Evolutionary conservation across 148 eudicot genomes (phyloP).

Genomic region (Linanthus parryae): DNA sequence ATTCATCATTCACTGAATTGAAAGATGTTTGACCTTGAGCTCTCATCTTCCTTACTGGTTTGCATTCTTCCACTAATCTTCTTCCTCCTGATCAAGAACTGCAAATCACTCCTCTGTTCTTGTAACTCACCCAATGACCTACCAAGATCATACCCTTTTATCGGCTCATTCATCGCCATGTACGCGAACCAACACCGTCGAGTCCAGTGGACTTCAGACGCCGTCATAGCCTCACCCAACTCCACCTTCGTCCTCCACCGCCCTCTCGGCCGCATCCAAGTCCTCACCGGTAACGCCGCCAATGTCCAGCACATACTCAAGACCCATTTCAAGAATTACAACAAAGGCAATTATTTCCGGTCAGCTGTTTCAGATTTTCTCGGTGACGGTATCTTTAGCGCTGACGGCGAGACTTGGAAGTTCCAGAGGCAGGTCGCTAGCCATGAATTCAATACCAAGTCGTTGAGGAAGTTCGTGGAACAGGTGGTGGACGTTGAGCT

Average conservation of each 20-base stretch:
- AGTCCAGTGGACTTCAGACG: constrained; percentile 26
- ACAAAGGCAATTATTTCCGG: constrained; percentile 15
- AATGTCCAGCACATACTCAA: constrained; percentile 31
- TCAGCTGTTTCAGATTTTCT: constrained; percentile 18
- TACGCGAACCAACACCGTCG: constrained; percentile 11
- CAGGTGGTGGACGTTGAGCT: constrained; percentile 30
- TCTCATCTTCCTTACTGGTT: constrained; percentile 3
- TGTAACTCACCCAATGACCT: constrained; percentile 1
- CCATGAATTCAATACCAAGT: constrained; percentile 35
- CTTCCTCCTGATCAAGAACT: constrained; percentile 6
- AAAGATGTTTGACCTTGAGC: no score
- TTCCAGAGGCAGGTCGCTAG: constrained; percentile 31
- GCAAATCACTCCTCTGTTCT: not conserved
- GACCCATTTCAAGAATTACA: constrained; percentile 20
- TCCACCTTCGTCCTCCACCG: constrained; percentile 22
- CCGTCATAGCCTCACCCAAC: constrained; percentile 9
- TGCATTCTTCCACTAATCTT: constrained; percentile 11
- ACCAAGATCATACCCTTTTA: constrained; percentile 29
- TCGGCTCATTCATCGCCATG: constrained; percentile 22
- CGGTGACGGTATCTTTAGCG: constrained; percentile 36
- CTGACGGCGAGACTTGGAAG: constrained; percentile 34
- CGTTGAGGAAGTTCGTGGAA: constrained; percentile 30
- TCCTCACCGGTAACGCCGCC: constrained; percentile 28
- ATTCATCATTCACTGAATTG: no score
- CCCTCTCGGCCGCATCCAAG: constrained; percentile 16